phyloP scores from a whole-genome alignment of 2,329 filamentous ascomycete species.

The Phyllosticta citrichinensis region DNA sequence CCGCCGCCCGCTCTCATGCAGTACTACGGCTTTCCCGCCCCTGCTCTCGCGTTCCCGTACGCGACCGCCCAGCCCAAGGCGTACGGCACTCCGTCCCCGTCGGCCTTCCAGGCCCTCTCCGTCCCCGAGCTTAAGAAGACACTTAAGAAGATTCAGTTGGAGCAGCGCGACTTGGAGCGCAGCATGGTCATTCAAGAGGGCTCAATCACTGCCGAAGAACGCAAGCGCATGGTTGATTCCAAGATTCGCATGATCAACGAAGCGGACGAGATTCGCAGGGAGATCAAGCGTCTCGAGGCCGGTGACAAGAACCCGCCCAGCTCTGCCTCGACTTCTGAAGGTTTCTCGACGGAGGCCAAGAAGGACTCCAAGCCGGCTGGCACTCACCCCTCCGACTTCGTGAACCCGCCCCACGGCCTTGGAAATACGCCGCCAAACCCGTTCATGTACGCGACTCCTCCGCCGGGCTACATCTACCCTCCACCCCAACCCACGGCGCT shows the following conservation, averaged over 20 bases:
- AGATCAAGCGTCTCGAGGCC: conserved; percentile 19
- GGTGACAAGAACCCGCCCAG: background rate
- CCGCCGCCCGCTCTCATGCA: background rate
- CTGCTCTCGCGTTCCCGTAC: background rate
- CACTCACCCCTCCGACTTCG: background rate
- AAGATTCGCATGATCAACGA: conserved; percentile 27
- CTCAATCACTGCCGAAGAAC: conserved; percentile 16
- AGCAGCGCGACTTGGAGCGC: conserved; percentile 23
- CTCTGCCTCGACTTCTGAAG: background rate
- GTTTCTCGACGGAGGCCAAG: background rate
- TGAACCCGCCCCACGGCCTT: background rate
- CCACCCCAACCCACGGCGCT: background rate
- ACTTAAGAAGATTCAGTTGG: conserved; percentile 27
- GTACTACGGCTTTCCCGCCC: background rate
- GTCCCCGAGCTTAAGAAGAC: conserved; percentile 21
- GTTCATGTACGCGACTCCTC: background rate
- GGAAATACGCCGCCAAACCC: background rate
- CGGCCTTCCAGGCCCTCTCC: conserved; percentile 14
- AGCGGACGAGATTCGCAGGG: conserved; percentile 26
- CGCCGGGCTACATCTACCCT: background rate
- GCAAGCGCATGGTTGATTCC: conserved; percentile 24
- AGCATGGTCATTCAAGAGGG: conserved; percentile 12
- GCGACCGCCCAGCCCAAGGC: background rate
- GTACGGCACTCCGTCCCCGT: background rate
- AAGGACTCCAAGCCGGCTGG: background rate